Base-by-base conservation (phyloP, 108 stramenopile species). In the Cylindrotheca fusiformis region DNA sequence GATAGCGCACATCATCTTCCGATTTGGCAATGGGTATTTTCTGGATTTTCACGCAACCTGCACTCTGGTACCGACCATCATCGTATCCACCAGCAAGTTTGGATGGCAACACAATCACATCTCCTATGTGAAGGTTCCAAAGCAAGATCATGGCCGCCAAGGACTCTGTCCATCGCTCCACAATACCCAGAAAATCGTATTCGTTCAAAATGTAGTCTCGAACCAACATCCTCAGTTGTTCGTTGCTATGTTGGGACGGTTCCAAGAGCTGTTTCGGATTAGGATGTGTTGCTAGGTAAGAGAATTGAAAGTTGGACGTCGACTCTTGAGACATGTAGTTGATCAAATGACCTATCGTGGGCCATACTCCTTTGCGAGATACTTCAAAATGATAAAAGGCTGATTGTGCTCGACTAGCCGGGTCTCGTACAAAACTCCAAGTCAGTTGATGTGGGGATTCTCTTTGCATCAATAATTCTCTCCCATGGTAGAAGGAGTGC, bases 361-460 rank as follows among this genome's bases (percentile, higher is more conserved):
- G 69, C 46, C 63, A 44, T 33, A 56, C 22, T 19, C 63, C 48
- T 28, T 61, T 24, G 21, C 74, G 50, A 18, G 77, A 73, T 4
- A 83, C 74, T 44, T 45, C 33, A 49, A 79, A 76, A 50, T 83
- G 77, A 57, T 73, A 79, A 47, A 79, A 83, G 10, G 66, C 56
- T 12, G 58, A 62, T 4, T 71, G 65, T 49, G 55, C 66, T 27
- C 81, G 74, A 45, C 48, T 17, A 29, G 71, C 71, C 2, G 81
- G 81, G 19, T 83, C 65, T 27, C 81, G 65, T 3, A 83, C 1
- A 36, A 83, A 29, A 6, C 73, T 69, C 67, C 70, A 83, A n/a
- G 79, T 45, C 25, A 68, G 58, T 17, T 27, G 31, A 2, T 60
- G 29, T 18, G 60, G 26, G 10, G 4, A n/a, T 22, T 32, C 14